Evolutionary conservation across 306 rosid species (phyloP).

Genomic region (Hippophae tibetana): DNA sequence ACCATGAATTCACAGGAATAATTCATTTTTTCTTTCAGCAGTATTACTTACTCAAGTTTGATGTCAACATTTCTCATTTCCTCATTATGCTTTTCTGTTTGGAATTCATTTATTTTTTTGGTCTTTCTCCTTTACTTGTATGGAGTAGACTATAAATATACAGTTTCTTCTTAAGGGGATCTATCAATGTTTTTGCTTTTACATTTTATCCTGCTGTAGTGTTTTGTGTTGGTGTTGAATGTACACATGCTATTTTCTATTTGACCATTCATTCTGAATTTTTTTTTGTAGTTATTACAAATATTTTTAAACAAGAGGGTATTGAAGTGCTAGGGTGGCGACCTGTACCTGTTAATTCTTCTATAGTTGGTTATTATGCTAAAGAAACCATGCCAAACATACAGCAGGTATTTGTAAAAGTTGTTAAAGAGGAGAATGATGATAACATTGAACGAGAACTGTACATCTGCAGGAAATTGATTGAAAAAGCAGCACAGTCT

Average conservation of each 20-base stretch:
- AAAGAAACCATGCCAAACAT: conserved; percentile 89
- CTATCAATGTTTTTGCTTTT: too few relatives aligned
- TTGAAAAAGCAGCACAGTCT: conserved; percentile 74
- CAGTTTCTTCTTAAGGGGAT: not conserved
- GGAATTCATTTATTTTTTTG: too few relatives aligned
- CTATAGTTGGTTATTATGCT: conserved; percentile 82
- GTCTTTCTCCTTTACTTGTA: too few relatives aligned
- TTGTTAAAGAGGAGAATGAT: conserved; percentile 80
- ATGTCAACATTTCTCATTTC: too few relatives aligned
- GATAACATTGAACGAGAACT: conserved; percentile 94
- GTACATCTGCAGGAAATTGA: conserved; percentile 89
- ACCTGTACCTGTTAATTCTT: conserved; percentile 84
- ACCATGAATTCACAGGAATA: too few relatives aligned
- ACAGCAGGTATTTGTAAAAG: conserved; percentile 89
- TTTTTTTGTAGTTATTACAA: conserved; percentile 62
- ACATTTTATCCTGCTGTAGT: too few relatives aligned
- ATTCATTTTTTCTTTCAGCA: too few relatives aligned
- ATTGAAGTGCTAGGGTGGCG: conserved; percentile 99
- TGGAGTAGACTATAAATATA: not conserved
- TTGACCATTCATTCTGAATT: conserved; percentile 27
- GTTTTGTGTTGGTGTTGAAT: not conserved
- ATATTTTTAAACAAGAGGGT: conserved; percentile 85
- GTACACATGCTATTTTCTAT: conserved; percentile 7
- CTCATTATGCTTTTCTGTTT: too few relatives aligned
- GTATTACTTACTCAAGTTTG: too few relatives aligned